Evolutionary conservation across 306 rosid genomes (phyloP), one percentile per base, ranked within the genome.

Genomic region (Malus sylvestris): DNA sequence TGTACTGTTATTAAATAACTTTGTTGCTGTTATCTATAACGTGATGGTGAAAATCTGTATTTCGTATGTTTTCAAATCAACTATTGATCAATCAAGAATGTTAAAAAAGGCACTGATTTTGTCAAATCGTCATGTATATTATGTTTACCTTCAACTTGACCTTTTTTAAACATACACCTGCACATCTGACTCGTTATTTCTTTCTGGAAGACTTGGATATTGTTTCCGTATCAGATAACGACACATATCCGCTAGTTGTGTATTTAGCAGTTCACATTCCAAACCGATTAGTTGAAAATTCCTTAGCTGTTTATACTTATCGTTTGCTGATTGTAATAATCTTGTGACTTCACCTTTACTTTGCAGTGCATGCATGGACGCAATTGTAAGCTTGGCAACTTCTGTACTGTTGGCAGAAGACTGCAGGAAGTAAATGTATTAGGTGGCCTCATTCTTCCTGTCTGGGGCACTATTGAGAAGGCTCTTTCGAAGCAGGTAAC

Each of bases 311-410:
- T 18, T 27, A 4, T 46, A 10, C 30, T 22, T 57, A 71, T 79
- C 53, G 58, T 76, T 74, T 18, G 44, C 68, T 64, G 45, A 64
- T 64, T 64, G 44, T 30, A 8, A 8, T 64, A 16, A 64, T 64
- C 44, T 64, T 64, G 23, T 64, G 68, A 80, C 69, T 49, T 76
- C 70, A 46, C 76, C 78, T 77, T 76, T 83, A 4, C 42, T 80
- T 81, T 81, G 86, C 88, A 96, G 99, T 96, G 99, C 84, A 96
- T 96, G 99, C 99, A 92, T 67, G 99, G 99, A 81, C 97, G 96
- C 80, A 96, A 96, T 2, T 96, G 99, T 84, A 96, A 92, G 91
- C 86, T 89, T 64, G 98, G 97, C 59, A 81, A 74, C 86, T 92
- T 83, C 77, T 96, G 99, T 84, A 88, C 96, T 51, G 97, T 91